Conservation (phyloP, 108 stramenopile species). For the Cylindrotheca closterium region DNA sequence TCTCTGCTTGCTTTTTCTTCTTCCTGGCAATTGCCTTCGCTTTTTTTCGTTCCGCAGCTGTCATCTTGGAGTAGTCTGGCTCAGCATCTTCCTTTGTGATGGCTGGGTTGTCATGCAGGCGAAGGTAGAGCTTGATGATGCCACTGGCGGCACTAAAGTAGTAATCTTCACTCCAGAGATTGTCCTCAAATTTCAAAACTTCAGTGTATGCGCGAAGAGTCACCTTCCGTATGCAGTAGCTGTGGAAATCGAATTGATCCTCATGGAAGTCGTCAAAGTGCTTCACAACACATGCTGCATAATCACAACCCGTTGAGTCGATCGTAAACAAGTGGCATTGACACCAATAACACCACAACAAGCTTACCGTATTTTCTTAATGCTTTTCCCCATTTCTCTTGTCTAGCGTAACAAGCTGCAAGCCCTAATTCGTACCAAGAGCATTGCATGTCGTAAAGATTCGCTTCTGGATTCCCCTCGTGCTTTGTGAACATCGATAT, state of each 20-base stretch:
- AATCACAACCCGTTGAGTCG: conserved; percentile 9
- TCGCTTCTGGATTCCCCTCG: conserved; percentile 92
- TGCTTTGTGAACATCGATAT: conserved; percentile 88
- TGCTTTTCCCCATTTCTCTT: conserved; percentile 64
- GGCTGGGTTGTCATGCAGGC: conserved; percentile 67
- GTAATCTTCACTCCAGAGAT: conserved; percentile 75
- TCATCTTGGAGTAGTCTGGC: conserved; percentile 84
- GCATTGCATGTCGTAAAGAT: conserved; percentile 97
- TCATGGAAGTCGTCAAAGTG: conserved; percentile 97
- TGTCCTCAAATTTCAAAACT: conserved; percentile 86
- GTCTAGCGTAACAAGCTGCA: conserved; percentile 62
- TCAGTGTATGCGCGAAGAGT: conserved; percentile 94
- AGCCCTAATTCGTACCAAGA: conserved; percentile 97
- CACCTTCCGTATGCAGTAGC: conserved; percentile 95
- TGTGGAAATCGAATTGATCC: conserved; percentile 99
- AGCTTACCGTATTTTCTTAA: conserved; percentile 86
- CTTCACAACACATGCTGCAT: conserved; percentile 77
- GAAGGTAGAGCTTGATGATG: conserved; percentile 72
- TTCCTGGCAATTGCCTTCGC: conserved; percentile 83
- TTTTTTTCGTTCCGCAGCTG: conserved; percentile 81
- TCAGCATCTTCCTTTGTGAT: conserved; percentile 49
- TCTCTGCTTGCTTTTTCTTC: conserved; percentile 68
- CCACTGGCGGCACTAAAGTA: conserved; percentile 82
- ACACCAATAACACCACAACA: background rate
- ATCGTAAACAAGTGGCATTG: background rate